These are phyloP conservation scores for Colletotrichum higginsianum DNA, from an alignment of 2,329 filamentous ascomycete species.

Conservation along the genomic window DNA sequence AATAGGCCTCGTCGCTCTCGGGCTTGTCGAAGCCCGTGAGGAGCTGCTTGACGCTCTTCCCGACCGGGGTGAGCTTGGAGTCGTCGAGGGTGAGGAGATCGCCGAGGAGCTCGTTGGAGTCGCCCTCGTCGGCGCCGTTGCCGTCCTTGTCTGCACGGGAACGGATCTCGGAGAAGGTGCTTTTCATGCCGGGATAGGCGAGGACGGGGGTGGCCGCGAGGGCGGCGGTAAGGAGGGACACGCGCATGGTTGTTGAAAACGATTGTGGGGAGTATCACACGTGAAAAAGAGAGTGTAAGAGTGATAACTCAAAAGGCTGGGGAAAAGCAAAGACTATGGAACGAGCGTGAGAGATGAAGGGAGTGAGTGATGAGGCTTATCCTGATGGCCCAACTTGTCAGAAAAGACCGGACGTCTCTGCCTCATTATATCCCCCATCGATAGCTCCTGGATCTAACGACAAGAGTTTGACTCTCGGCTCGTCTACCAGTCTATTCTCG, in stretches of 20 bases:
- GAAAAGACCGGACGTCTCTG: neutral
- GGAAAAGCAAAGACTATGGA: conserved; percentile 15
- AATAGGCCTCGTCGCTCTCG: conserved; percentile 45
- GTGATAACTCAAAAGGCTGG: neutral
- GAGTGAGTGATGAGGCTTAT: conserved; percentile 19
- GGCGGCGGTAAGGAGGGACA: conserved; percentile 35
- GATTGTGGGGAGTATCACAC: conserved; percentile 5
- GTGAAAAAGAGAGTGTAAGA: conserved; percentile 3
- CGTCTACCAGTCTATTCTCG: conserved; percentile 23
- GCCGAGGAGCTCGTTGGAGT: conserved; percentile 50
- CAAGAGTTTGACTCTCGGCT: neutral
- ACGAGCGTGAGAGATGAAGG: conserved; percentile 3
- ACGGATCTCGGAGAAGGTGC: conserved; percentile 43
- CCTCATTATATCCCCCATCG: conserved; percentile 32
- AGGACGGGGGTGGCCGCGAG: conserved; percentile 37
- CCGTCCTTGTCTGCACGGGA: conserved; percentile 37
- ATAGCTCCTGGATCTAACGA: neutral
- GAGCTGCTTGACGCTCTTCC: conserved; percentile 55
- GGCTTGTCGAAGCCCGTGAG: conserved; percentile 51
- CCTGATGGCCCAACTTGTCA: conserved; percentile 6
- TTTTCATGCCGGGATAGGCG: conserved; percentile 43
- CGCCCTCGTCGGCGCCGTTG: conserved; percentile 23
- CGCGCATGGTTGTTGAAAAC: conserved; percentile 46
- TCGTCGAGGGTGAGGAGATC: conserved; percentile 53
- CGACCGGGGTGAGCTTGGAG: conserved; percentile 52